Conservation (phyloP, 257 asterid species). For the Coffea canephora region DNA sequence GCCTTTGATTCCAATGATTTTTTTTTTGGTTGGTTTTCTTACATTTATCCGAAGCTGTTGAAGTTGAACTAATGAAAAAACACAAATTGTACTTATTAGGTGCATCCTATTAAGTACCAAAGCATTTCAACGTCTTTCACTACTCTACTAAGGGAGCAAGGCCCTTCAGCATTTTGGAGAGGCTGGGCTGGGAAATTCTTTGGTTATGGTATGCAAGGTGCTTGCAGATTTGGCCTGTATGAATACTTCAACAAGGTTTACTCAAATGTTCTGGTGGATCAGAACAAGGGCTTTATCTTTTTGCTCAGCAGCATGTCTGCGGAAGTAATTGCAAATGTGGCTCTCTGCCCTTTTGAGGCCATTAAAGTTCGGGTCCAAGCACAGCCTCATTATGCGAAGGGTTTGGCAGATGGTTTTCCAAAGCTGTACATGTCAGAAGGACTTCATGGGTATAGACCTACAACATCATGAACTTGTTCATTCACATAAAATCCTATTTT, state of each 20-base stretch:
- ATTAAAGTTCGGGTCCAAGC: conserved; percentile 50
- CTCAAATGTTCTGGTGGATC: conserved; percentile 33
- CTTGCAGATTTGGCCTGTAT: conserved; percentile 50
- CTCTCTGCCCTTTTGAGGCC: conserved; percentile 50
- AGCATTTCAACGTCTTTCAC: conserved; percentile 38
- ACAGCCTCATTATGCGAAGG: conserved; percentile 42
- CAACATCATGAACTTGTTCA: conserved; percentile 7
- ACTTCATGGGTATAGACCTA: conserved; percentile 37
- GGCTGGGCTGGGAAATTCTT: conserved; percentile 51
- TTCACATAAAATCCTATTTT: neutral
- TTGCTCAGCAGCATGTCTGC: conserved; percentile 43
- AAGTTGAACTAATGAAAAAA: neutral
- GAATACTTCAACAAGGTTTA: conserved; percentile 44
- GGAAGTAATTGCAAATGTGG: conserved; percentile 42
- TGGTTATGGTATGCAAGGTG: conserved; percentile 51
- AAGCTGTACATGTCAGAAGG: conserved; percentile 40
- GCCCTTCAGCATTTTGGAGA: conserved; percentile 49
- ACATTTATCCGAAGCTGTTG: neutral
- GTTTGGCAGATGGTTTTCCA: conserved; percentile 44
- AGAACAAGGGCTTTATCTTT: conserved; percentile 37
- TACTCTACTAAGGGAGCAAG: conserved; percentile 38
- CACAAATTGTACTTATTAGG: conserved; percentile 22
- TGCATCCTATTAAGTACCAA: conserved; percentile 35
- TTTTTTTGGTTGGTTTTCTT: neutral
- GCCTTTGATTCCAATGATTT: neutral